Conservation (phyloP, 805 yeast genomes). For the Candida boidinii region DNA sequence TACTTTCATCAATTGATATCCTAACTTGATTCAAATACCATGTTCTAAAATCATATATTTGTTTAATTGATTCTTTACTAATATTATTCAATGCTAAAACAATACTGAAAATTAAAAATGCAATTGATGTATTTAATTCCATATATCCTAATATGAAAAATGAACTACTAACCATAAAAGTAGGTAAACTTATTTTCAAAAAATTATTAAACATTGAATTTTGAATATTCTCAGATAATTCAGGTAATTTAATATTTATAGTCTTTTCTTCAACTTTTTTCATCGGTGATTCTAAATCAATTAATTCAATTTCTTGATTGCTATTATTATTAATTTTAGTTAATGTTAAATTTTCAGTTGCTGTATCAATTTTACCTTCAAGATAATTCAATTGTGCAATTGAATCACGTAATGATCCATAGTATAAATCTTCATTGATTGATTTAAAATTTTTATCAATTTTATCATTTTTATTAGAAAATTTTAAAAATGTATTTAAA, state of each 20-base stretch:
- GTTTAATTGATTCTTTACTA: constrained; percentile 12
- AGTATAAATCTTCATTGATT: constrained; percentile 15
- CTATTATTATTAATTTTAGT: neutral
- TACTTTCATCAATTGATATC: constrained; percentile 15
- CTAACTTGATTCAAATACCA: constrained; percentile 20
- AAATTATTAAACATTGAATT: constrained; percentile 14
- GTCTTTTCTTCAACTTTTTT: constrained; percentile 10
- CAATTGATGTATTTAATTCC: constrained; percentile 18
- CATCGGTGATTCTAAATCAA: constrained; percentile 7
- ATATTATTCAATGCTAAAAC: constrained; percentile 19
- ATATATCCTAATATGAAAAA: constrained; percentile 20
- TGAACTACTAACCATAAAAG: constrained; percentile 13
- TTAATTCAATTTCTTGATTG: neutral
- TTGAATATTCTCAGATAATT: constrained; percentile 17
- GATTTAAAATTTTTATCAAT: constrained; percentile 15
- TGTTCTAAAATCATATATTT: constrained; percentile 13
- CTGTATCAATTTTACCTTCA: constrained; percentile 22
- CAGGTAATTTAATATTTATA: constrained; percentile 17
- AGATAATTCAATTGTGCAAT: constrained; percentile 18
- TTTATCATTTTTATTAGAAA: constrained; percentile 10
- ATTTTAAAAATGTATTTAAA: constrained; percentile 5
- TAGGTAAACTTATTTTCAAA: constrained; percentile 19
- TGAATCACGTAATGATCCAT: constrained; percentile 22
- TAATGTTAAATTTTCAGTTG: constrained; percentile 8
- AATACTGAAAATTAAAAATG: constrained; percentile 19